Conservation (phyloP, 2,329 filamentous ascomycete species). For the Pseudocercospora vitis region DNA sequence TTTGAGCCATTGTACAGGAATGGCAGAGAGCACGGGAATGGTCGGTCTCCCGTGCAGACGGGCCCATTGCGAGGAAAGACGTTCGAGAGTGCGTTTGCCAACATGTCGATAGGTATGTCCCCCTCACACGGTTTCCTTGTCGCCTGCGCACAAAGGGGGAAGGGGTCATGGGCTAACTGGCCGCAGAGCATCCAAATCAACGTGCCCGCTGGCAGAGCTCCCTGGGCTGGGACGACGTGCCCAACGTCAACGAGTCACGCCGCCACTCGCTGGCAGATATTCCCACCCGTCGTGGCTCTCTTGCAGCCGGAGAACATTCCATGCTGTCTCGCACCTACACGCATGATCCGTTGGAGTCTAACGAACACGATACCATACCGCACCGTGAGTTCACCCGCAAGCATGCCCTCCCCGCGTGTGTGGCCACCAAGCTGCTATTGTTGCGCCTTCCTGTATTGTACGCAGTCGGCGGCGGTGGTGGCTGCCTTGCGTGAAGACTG, state of each 20-base stretch:
- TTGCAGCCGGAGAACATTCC: conserved; percentile 31
- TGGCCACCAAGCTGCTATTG: conserved; percentile 10
- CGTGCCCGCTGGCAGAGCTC: conserved; percentile 66
- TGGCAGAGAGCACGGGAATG: conserved; percentile 25
- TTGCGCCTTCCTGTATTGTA: conserved; percentile 13
- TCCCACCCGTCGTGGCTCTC: conserved; percentile 39
- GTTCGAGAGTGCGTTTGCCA: conserved; percentile 32
- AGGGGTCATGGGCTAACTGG: conserved; percentile 11
- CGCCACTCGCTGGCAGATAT: conserved; percentile 71
- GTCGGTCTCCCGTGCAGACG: conserved; percentile 20
- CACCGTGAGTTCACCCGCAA: conserved; percentile 19
- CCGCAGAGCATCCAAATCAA: conserved; percentile 30
- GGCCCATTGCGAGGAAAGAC: conserved; percentile 23
- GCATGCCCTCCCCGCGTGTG: neutral
- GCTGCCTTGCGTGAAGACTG: conserved; percentile 8
- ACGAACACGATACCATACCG: conserved; percentile 19
- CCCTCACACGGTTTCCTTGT: no score
- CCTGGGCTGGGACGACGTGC: conserved; percentile 62
- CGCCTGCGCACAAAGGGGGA: neutral
- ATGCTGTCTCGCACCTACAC: conserved; percentile 26
- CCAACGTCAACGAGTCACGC: conserved; percentile 69
- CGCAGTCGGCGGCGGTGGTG: conserved; percentile 3
- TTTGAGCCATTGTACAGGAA: conserved; percentile 26
- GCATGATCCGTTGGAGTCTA: conserved; percentile 21
- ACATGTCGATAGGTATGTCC: conserved; percentile 33